Conservation (phyloP, 208 protist genomes). For the Borovskyia barvae region DNA sequence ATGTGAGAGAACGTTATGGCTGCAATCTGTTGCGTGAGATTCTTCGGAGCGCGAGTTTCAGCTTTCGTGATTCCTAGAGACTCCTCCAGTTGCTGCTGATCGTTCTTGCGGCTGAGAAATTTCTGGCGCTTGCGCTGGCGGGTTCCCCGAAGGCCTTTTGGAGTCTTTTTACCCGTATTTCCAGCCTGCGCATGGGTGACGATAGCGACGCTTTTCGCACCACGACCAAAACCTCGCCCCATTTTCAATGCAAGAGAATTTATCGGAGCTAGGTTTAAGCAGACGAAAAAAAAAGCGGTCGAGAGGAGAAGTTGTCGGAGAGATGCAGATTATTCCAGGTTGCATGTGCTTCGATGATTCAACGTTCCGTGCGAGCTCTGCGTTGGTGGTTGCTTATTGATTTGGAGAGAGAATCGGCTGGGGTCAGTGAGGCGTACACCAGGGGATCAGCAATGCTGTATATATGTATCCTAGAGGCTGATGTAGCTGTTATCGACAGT, state of each 20-base stretch:
- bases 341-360: too few species aligned
- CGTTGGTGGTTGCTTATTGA: too few species aligned
- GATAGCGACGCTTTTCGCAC: constrained; percentile 80
- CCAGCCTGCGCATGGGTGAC: constrained; percentile 77
- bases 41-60: constrained; percentile 40
- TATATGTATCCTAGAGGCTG: too few species aligned
- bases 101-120: constrained; percentile 41
- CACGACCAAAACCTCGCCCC: constrained; percentile 84
- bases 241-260: constrained; percentile 24
- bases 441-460: too few species aligned
- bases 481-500: too few species aligned
- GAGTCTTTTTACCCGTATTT: constrained; percentile 69
- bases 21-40: constrained; percentile 75
- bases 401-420: too few species aligned
- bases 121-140: constrained; percentile 67
- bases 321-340: too few species aligned
- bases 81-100: constrained; percentile 60
- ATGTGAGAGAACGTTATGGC: constrained; percentile 69
- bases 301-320: too few species aligned
- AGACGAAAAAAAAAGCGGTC: background rate
- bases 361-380: too few species aligned
- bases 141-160: constrained; percentile 64
- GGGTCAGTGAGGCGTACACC: too few species aligned
- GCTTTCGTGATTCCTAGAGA: constrained; percentile 51
- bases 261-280: background rate